These are phyloP conservation scores for Corchorus olitorius DNA, from an alignment of 345 rosid species.

Conservation along the genomic window DNA sequence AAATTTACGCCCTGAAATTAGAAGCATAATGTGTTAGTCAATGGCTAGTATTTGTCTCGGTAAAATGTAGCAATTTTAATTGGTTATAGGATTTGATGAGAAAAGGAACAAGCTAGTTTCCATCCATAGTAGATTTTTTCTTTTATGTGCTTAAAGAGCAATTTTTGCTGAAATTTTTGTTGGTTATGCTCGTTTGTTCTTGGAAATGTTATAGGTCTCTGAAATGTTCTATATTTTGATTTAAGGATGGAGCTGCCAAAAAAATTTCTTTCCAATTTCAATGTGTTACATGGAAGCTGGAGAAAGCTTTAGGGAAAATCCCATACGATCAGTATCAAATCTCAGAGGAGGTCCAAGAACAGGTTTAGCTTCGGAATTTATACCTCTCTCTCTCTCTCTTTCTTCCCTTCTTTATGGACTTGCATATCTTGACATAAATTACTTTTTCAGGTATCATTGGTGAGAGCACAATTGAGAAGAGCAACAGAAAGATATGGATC, in stretches of 20 bases:
- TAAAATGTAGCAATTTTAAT: not conserved
- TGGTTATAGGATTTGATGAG: constrained; percentile 9
- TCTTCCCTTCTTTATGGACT: not conserved
- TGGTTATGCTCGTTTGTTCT: constrained; percentile 23
- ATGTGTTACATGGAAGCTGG: constrained; percentile 81
- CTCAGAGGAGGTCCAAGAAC: constrained; percentile 86
- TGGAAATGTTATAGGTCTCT: constrained; percentile 38
- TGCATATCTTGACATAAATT: not conserved
- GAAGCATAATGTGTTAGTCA: not conserved
- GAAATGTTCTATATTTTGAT: constrained; percentile 42
- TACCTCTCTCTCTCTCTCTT: constrained; percentile 10
- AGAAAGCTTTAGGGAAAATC: constrained; percentile 65
- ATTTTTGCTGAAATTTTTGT: constrained; percentile 21
- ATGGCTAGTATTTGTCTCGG: not conserved
- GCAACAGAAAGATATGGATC: constrained; percentile 75
- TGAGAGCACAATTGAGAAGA: constrained; percentile 76
- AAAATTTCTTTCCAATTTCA: constrained; percentile 76
- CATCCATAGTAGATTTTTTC: not conserved
- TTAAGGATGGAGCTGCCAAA: constrained; percentile 74
- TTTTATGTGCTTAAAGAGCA: constrained; percentile 5
- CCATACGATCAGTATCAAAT: constrained; percentile 72
- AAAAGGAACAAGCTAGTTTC: not conserved
- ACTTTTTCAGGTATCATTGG: constrained; percentile 63
- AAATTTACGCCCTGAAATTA: not conserved
- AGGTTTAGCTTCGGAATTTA: constrained; percentile 43